Evolutionary conservation across 2,329 filamentous ascomycete genomes (phyloP).

Genomic region (Alternaria solani): DNA sequence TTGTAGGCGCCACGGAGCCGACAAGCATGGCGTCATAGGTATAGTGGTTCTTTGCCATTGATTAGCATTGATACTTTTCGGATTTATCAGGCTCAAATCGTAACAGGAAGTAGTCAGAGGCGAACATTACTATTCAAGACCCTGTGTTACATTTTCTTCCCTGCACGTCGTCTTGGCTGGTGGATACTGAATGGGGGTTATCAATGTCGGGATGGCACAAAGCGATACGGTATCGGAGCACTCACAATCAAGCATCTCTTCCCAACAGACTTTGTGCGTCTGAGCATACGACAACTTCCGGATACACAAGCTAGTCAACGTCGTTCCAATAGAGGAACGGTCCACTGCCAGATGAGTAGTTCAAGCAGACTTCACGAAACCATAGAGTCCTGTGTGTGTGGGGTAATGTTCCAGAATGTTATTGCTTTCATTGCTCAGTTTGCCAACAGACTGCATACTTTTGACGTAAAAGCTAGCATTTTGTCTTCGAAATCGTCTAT

Average conservation of each 20-base stretch:
- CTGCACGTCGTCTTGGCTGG: conserved; percentile 17
- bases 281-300: conserved; percentile 13
- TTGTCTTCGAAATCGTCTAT: conserved; percentile 20
- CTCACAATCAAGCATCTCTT: background rate
- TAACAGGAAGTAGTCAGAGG: background rate
- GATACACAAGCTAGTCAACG: conserved; percentile 2
- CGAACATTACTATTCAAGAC: background rate
- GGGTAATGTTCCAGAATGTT: conserved; percentile 5
- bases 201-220: conserved; percentile 10
- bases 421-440: conserved; percentile 3
- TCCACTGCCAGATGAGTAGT: background rate
- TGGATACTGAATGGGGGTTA: conserved; percentile 23
- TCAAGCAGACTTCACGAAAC: background rate
- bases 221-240: conserved; percentile 23
- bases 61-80: background rate
- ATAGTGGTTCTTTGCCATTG: background rate
- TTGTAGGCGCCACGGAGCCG: background rate
- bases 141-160: background rate
- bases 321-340: background rate
- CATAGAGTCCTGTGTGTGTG: background rate
- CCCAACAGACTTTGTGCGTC: background rate
- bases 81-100: background rate
- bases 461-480: conserved; percentile 3
- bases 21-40: background rate
- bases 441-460: conserved; percentile 14